Conservation (phyloP, 306 rosid species). For the Medicago arabica region DNA sequence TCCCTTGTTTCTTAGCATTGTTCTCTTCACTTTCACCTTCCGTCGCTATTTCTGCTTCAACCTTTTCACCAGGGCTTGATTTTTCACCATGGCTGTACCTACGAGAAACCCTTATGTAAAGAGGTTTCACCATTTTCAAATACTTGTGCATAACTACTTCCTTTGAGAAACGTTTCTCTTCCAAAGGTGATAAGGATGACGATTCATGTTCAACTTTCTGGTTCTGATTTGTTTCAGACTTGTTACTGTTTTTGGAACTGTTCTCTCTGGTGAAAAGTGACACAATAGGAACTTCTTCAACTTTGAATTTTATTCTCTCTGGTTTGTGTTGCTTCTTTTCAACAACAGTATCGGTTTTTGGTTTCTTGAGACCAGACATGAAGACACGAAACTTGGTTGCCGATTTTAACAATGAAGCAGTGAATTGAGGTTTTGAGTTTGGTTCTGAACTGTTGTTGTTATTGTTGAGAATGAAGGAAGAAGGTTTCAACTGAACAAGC, state of each 20-base stretch:
- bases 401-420: slow-evolving; percentile 73
- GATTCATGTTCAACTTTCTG: slow-evolving; percentile 54
- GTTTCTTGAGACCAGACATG: slow-evolving; percentile 75
- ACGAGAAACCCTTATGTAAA: slow-evolving; percentile 77
- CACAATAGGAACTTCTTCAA: slow-evolving; percentile 83
- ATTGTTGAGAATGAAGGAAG: slow-evolving; percentile 42
- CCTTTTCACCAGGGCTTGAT: slow-evolving; percentile 42
- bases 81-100: slow-evolving; percentile 55
- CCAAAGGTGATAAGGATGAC: slow-evolving; percentile 36
- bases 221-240: slow-evolving; percentile 11
- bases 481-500: slow-evolving; percentile 68
- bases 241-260: slow-evolving; percentile 57
- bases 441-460: slow-evolving; percentile 48
- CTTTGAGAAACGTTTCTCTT: slow-evolving; percentile 82
- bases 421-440: slow-evolving; percentile 67
- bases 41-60: neutral
- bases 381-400: slow-evolving; percentile 88
- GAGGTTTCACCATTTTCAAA: slow-evolving; percentile 86
- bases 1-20: slow-evolving; percentile 54
- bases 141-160: slow-evolving; percentile 86
- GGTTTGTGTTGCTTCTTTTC: neutral
- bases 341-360: slow-evolving; percentile 52
- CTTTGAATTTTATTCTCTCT: slow-evolving; percentile 64
- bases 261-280: slow-evolving; percentile 83
- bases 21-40: slow-evolving; percentile 45